Evolutionary conservation across 2,329 filamentous ascomycete species (phyloP).

Genomic region (Botryotinia narcissicola): DNA sequence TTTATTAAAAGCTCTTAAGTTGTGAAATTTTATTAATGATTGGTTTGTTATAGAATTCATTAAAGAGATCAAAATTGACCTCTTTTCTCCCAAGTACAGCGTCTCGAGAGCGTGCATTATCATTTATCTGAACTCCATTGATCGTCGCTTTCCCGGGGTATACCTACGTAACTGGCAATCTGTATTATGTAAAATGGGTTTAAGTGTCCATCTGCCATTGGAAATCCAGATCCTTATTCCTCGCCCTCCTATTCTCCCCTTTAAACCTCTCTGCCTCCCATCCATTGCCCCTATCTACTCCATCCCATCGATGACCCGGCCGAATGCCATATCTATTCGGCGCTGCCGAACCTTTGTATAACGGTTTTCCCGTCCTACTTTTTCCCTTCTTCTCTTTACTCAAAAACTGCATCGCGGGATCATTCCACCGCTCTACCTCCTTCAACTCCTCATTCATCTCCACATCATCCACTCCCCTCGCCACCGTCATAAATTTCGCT

Average conservation of each 20-base stretch:
- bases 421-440: slow-evolving; percentile 80
- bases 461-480: slow-evolving; percentile 77
- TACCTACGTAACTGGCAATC: not conserved
- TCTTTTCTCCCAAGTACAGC: too few species aligned
- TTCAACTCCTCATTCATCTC: slow-evolving; percentile 82
- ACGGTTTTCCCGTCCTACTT: slow-evolving; percentile 33
- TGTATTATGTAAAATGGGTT: slow-evolving; percentile 51
- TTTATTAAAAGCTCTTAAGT: too few species aligned
- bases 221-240: slow-evolving; percentile 80
- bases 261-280: slow-evolving; percentile 94
- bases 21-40: too few species aligned
- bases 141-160: not conserved
- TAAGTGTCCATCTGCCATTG: slow-evolving; percentile 96
- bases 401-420: slow-evolving; percentile 84
- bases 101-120: not conserved
- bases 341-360: slow-evolving; percentile 76
- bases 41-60: too few species aligned
- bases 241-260: slow-evolving; percentile 73
- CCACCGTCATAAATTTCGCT: slow-evolving; percentile 77
- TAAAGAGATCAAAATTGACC: too few species aligned
- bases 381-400: slow-evolving; percentile 41
- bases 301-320: slow-evolving; percentile 94
- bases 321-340: slow-evolving; percentile 93
- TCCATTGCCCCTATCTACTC: slow-evolving; percentile 88
- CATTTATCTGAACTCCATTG: not conserved